A percentile compares a stretch with the other conserved stretches of the same genome.
These are phyloP conservation scores for Coprinellus aureogranulatus DNA, from an alignment of 768 basidiomycete species.

Conservation along the genomic window DNA sequence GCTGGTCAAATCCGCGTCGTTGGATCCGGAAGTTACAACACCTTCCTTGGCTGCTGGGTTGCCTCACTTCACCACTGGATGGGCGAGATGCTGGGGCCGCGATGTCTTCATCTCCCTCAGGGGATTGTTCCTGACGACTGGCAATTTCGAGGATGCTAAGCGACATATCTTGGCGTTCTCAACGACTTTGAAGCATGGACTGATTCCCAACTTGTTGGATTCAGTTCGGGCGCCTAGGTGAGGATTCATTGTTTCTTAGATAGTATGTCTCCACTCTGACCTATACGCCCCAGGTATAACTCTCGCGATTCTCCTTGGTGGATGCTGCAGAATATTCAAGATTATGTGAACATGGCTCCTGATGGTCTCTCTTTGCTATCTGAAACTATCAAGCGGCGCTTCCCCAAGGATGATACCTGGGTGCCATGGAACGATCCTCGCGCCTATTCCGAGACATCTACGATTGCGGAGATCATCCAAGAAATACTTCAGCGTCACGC, in stretches of 20 bases:
- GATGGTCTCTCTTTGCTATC: conserved; percentile 78
- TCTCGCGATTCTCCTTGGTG: conserved; percentile 99
- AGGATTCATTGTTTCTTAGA: conserved; percentile 9
- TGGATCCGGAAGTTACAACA: conserved; percentile 66
- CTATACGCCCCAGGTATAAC: conserved; percentile 63
- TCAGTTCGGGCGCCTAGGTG: conserved; percentile 82
- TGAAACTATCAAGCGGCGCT: conserved; percentile 86
- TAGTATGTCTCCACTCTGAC: too few species aligned
- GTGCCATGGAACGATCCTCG: conserved; percentile 83
- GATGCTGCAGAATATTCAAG: conserved; percentile 98
- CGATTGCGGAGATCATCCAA: conserved; percentile 92
- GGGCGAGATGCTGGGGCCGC: conserved; percentile 98
- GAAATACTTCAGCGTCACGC: conserved; percentile 95
- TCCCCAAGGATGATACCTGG: conserved; percentile 93
- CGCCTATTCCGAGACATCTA: conserved; percentile 80
- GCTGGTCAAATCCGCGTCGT: conserved; percentile 82
- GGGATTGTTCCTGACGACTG: conserved; percentile 91
- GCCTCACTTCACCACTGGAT: conserved; percentile 88
- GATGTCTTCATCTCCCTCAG: conserved; percentile 92
- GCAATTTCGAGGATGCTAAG: conserved; percentile 81
- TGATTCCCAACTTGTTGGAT: conserved; percentile 95
- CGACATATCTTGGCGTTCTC: conserved; percentile 91
- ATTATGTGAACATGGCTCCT: conserved; percentile 82
- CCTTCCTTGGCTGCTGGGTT: conserved; percentile 92
- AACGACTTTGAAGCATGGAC: conserved; percentile 89